These are phyloP conservation scores for Wallacemonas sp. DNA, from an alignment of 208 protist genomes.

Conservation along the genomic window DNA sequence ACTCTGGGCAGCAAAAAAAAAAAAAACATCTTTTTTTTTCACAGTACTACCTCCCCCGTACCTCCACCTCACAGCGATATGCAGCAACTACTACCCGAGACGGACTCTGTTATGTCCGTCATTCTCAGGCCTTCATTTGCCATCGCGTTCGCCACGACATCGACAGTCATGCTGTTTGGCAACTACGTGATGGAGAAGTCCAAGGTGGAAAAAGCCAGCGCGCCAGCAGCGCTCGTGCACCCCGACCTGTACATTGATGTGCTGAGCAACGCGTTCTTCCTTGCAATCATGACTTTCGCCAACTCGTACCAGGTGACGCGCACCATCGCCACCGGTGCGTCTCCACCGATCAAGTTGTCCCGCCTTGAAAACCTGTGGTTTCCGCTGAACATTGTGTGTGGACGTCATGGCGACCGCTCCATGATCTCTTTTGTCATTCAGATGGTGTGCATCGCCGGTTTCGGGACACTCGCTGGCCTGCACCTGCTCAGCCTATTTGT, in stretches of 20 bases:
- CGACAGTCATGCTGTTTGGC: conserved; percentile 31
- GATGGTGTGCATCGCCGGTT: conserved; percentile 33
- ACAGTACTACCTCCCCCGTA: too few species aligned
- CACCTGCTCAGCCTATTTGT: conserved; percentile 28
- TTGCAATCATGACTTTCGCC: conserved; percentile 29
- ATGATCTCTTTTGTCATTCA: conserved; percentile 41
- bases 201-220: conserved; percentile 33
- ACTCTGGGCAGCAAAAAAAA: too few species aligned
- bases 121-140: conserved; percentile 44
- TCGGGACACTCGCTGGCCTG: conserved; percentile 23
- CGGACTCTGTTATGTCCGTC: conserved; percentile 42
- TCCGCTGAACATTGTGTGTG: conserved; percentile 39
- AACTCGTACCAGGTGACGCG: conserved; percentile 43
- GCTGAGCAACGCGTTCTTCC: conserved; percentile 35
- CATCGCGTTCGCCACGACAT: conserved; percentile 33
- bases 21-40: too few species aligned
- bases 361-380: conserved; percentile 32
- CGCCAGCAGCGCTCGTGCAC: conserved; percentile 34
- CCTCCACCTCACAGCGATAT: conserved; percentile 19
- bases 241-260: conserved; percentile 31
- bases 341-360: conserved; percentile 34
- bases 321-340: conserved; percentile 37
- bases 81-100: conserved; percentile 39
- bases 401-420: conserved; percentile 32
- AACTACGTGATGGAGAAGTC: conserved; percentile 54